Conservation (phyloP, 768 basidiomycete species). For the Tricholoma furcatifolium region DNA sequence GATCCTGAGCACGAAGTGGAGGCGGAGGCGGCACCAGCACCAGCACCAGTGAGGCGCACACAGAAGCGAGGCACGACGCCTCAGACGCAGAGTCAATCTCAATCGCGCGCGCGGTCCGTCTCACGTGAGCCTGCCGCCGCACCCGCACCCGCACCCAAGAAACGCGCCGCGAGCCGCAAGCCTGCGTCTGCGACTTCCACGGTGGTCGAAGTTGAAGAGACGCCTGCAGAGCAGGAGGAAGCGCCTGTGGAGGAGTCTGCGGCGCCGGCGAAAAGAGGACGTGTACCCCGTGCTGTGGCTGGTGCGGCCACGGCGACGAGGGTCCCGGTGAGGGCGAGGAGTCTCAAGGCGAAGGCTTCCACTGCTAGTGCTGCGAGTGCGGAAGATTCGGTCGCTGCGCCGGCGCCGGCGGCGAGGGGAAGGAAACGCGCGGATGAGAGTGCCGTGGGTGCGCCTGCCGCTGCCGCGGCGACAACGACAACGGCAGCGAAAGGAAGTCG, state of each 20-base stretch:
- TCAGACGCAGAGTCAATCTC: too few species aligned
- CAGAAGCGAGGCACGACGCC: background rate
- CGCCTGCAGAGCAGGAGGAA: background rate
- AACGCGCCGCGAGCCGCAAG: background rate
- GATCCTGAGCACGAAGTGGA: background rate
- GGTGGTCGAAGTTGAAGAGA: background rate
- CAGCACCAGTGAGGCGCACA: background rate
- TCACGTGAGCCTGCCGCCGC: too few species aligned
- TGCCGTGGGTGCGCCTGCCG: constrained; percentile 5
- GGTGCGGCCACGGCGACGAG: too few species aligned
- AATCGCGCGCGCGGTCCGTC: too few species aligned
- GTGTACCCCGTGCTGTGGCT: constrained; percentile 16
- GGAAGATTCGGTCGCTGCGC: constrained; percentile 3
- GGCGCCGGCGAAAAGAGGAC: constrained; percentile 14
- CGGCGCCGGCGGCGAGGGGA: background rate
- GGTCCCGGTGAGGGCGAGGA: constrained; percentile 6
- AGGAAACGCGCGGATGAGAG: background rate
- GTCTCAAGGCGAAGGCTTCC: constrained; percentile 13
- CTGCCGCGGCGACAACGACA: constrained; percentile 5
- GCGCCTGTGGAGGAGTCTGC: too few species aligned
- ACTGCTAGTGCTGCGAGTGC: constrained; percentile 14
- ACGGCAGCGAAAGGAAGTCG: constrained; percentile 13
- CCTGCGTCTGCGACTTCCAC: background rate
- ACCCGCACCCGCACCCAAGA: too few species aligned
- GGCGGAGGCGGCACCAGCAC: background rate